Base-by-base conservation (phyloP, 306 rosid genomes). In the Glycine soja region DNA sequence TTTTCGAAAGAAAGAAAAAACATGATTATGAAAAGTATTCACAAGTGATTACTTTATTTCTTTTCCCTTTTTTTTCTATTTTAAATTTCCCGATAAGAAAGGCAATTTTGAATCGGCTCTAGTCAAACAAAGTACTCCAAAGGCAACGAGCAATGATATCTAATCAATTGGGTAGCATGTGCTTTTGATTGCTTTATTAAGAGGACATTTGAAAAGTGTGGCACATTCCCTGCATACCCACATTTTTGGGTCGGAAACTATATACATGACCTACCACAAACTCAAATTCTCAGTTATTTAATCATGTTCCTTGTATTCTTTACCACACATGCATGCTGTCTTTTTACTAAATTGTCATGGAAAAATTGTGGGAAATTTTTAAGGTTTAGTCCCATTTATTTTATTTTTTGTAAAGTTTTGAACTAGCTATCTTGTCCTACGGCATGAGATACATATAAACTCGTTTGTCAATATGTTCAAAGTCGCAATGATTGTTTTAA, bases 101-200 rank as follows among this genome's bases (percentile, higher is more conserved):
- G 7, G 8, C 68, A 15, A 57, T 15, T 54, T 74, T 72, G 59
- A 77, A 68, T 14, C 2, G 42, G 71, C 12, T 57, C 30, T 47
- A 82, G 86, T 84, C 90, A 84, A 87, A 81, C 64, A 78, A 84
- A 81, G 80, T 53, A 67, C 76, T 51, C 79, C 72, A 78, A 78
- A 78, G 64, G 77, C 75, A 63, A 81, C 42, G 79, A 84, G 81
- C 74, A 80, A 84, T 84, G 77, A 81, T 84, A 74, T 19, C 77
- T 53, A 81, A 84, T 84, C 77, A 70, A 87, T 76, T 84, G 85
- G 34, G 51, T 78, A 9, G 76, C 86, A 87, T 84, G 88, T 84
- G 84, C 80, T 77, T 81, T 81, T 81, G 75, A 69, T 78, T 87
- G 77, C 84, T 81, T 74, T 81, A 61, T 66, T 13, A 59, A 72